Evolutionary conservation across 352 stramenopile genomes (phyloP).

Genomic region (Pythium oligandrum): DNA sequence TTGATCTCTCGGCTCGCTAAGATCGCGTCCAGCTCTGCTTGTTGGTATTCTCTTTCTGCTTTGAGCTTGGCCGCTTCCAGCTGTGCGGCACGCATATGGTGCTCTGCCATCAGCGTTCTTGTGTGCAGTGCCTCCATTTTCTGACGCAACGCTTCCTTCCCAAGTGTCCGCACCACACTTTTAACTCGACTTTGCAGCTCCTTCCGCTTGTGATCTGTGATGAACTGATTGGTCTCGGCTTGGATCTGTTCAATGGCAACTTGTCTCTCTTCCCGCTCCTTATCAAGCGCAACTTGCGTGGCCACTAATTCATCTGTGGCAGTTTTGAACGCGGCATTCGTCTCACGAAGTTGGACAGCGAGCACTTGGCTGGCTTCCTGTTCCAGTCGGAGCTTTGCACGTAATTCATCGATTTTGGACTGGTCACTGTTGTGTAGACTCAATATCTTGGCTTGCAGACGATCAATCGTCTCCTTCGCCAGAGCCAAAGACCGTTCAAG

Average conservation of each 20-base stretch:
- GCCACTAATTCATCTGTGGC: conserved; percentile 41
- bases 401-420: conserved; percentile 29
- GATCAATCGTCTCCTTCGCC: conserved; percentile 32
- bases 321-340: conserved; percentile 32
- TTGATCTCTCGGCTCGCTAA: conserved; percentile 48
- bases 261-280: conserved; percentile 32
- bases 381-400: conserved; percentile 52
- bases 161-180: conserved; percentile 48
- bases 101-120: conserved; percentile 42
- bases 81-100: conserved; percentile 46
- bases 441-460: conserved; percentile 26
- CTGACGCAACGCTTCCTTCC: conserved; percentile 52
- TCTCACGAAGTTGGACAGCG: conserved; percentile 46
- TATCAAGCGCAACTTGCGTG: conserved; percentile 44
- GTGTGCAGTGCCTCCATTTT: conserved; percentile 61
- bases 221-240: conserved; percentile 34
- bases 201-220: conserved; percentile 45
- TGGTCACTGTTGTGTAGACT: conserved; percentile 24
- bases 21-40: conserved; percentile 44
- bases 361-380: conserved; percentile 39
- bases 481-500: conserved; percentile 46
- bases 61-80: conserved; percentile 28
- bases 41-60: conserved; percentile 30
- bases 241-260: conserved; percentile 43
- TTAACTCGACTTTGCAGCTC: conserved; percentile 53